Percentiles rank a stretch among this genome's conserved stretches.
Conservation (phyloP, 306 rosid species). For the Quercus berberidifolia region DNA sequence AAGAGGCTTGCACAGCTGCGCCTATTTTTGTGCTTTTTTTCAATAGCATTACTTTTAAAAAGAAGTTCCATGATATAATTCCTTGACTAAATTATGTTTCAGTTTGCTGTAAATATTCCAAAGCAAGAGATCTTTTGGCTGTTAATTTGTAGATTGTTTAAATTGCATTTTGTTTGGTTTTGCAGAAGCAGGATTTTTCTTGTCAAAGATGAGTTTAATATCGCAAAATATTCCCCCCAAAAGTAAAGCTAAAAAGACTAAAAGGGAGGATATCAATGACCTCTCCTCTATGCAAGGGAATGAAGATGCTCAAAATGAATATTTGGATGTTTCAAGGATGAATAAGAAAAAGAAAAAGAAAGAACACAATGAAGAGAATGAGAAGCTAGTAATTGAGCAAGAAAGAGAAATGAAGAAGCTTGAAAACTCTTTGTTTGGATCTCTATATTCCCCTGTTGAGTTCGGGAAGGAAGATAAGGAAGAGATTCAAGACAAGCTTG, state of each 20-base stretch:
- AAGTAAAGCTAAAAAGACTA: too few species aligned
- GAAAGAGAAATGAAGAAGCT: conserved; percentile 72
- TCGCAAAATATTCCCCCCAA: conserved; percentile 50
- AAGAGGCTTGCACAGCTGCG: too few species aligned
- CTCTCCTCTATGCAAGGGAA: too few species aligned
- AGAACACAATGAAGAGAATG: conserved; percentile 31
- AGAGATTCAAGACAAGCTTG: conserved; percentile 14
- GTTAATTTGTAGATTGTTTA: neutral
- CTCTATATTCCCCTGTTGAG: conserved; percentile 62
- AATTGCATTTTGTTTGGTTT: neutral
- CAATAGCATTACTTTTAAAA: too few species aligned
- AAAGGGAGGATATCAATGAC: too few species aligned
- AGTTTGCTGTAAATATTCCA: neutral
- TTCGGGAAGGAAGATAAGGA: conserved; percentile 57
- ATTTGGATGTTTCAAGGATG: conserved; percentile 3
- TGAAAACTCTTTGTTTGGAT: conserved; percentile 66
- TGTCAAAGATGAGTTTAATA: conserved; percentile 63
- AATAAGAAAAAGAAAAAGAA: conserved; percentile 55
- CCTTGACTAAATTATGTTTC: neutral
- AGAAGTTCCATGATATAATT: neutral
- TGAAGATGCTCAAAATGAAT: too few species aligned
- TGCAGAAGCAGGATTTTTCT: conserved; percentile 21
- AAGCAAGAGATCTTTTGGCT: neutral
- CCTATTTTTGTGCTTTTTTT: too few species aligned
- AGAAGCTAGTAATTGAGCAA: conserved; percentile 38